Percentiles rank a stretch among this genome's conserved stretches.
These are phyloP conservation scores for Tylopilus sp. DNA, from an alignment of 768 basidiomycete genomes.

Conservation along the genomic window DNA sequence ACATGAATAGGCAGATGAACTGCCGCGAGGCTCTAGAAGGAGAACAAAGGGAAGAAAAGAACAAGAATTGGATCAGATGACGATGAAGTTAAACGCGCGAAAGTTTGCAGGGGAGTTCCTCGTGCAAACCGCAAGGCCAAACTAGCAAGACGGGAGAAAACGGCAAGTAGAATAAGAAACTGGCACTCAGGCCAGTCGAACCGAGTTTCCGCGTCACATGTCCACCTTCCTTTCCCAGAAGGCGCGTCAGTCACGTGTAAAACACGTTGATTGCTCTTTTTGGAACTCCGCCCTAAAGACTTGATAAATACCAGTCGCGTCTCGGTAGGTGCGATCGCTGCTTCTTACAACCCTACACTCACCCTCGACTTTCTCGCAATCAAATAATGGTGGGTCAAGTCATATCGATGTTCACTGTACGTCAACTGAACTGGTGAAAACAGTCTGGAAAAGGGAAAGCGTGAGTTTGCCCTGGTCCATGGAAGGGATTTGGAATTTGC, in stretches of 20 bases:
- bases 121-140: constrained; percentile 32
- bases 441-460: constrained; percentile 59
- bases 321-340: not conserved
- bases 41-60: not conserved
- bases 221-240: constrained; percentile 12
- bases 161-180: constrained; percentile 5
- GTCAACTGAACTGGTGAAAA: constrained; percentile 10
- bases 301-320: constrained; percentile 33
- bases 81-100: constrained; percentile 16
- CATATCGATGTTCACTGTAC: not conserved
- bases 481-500: not conserved
- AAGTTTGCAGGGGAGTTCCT: constrained; percentile 23
- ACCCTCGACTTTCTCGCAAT: constrained; percentile 13
- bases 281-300: constrained; percentile 30
- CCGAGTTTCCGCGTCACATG: constrained; percentile 19
- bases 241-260: constrained; percentile 34
- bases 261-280: constrained; percentile 31
- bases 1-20: constrained; percentile 33
- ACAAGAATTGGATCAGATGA: constrained; percentile 13
- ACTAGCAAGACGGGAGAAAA: constrained; percentile 5
- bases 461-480: constrained; percentile 29
- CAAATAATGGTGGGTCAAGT: constrained; percentile 31
- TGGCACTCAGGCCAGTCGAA: constrained; percentile 7
- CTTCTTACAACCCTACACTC: constrained; percentile 8
- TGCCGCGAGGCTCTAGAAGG: constrained; percentile 17